Base-by-base conservation (phyloP, 345 rosid species). In the Acer negundo region DNA sequence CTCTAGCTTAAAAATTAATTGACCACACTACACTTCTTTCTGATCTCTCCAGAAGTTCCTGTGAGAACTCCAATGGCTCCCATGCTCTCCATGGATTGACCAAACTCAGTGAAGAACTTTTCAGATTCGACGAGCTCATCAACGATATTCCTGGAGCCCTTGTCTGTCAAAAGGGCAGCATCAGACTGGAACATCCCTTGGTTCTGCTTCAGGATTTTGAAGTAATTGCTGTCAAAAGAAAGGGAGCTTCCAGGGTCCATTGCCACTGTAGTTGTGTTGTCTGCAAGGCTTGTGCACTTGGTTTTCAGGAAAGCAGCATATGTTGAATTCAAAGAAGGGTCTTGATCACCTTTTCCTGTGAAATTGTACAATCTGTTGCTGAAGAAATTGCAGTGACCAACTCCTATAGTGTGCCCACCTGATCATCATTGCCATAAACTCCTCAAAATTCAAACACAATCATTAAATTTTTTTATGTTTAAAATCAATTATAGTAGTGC, bases 361-460 rank as follows among this genome's bases (percentile, higher is more conserved):
- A 85, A 85, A 79, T 85, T 79, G 83, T 81, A 85, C 17, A 85
- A 81, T 62, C 88, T 67, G 46, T 20, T 73, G 82, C 80, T 77
- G 84, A 85, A 83, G 62, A 75, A 49, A 10, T 0, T 77, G 79
- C 88, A 85, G 67, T 77, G 86, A 1, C 83, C 84, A 22, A 80
- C 72, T 2, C 88, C 88, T 3, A 85, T 76, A 6, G 86, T 80
- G 66, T 85, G 88, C 0, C 77, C 84, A 17, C 88, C 86, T 78
- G 77, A 6, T 15, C 17, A 31, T 26, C 23, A 31, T n/a, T 3
- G 15, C 59, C 64, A 31, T 55, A 55, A 40, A n/a, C 6, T 35
- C 38, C 38, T 35, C 38, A 35, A 35, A 35, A 35, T 35, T 35
- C 38, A 35, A 6, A 35, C 38, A 35, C 6, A 35, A 35, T 35